Percentiles rank a stretch among this genome's conserved stretches.
These are phyloP conservation scores for Sporothrix euskadiensis DNA, from an alignment of 2,329 filamentous ascomycete genomes.

Conservation along the genomic window DNA sequence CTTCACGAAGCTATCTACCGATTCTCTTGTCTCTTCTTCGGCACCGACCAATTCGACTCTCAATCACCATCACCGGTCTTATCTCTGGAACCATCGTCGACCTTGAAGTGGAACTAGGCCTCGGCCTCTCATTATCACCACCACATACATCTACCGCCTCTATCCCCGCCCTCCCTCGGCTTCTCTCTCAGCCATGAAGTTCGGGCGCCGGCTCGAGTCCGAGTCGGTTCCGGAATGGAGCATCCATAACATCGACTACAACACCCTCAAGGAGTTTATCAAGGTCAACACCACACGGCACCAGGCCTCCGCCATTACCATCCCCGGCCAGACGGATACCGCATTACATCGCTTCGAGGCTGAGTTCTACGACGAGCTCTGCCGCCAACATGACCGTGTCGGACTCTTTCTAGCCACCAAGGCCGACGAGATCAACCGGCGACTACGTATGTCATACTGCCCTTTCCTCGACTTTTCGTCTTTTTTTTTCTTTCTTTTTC, in stretches of 20 bases:
- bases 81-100: neutral
- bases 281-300: constrained; percentile 74
- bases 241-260: constrained; percentile 85
- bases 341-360: constrained; percentile 66
- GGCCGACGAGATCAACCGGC: constrained; percentile 71
- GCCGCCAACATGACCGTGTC: constrained; percentile 73
- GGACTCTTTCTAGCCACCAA: constrained; percentile 79
- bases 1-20: neutral
- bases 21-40: neutral
- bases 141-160: neutral
- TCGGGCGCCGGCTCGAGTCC: constrained; percentile 70
- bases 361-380: constrained; percentile 69
- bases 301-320: constrained; percentile 68
- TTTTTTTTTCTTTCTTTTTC: neutral
- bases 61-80: neutral
- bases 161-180: no score
- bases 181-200: constrained; percentile 61
- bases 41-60: neutral
- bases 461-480: neutral
- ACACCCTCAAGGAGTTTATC: constrained; percentile 81
- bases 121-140: neutral
- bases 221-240: constrained; percentile 82
- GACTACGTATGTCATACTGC: constrained; percentile 57
- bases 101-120: neutral
- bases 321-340: constrained; percentile 68